phyloP scores from a whole-genome alignment of 805 yeast species.

The Candida sakaeoensis region DNA sequence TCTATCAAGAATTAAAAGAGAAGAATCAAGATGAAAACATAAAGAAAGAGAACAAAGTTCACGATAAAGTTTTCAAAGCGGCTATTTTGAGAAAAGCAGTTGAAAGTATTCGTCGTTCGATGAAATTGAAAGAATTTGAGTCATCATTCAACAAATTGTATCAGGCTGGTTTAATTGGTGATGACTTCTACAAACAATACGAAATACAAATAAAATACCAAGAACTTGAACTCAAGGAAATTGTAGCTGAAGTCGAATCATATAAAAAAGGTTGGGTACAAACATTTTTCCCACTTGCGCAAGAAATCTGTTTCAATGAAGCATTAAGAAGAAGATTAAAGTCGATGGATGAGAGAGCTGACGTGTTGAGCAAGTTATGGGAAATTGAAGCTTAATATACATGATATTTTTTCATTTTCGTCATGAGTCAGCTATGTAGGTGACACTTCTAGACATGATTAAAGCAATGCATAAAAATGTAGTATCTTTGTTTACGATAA shows the following conservation, averaged over 20 bases:
- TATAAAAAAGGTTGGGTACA: conserved; percentile 79
- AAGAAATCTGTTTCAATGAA: conserved; percentile 88
- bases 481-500: no score
- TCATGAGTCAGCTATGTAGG: no score
- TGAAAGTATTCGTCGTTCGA: conserved; percentile 79
- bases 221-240: conserved; percentile 75
- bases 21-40: conserved; percentile 37
- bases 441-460: no score
- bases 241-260: conserved; percentile 69
- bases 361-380: conserved; percentile 34
- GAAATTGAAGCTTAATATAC: conserved; percentile 15
- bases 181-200: conserved; percentile 78
- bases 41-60: conserved; percentile 50
- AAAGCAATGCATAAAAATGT: no score
- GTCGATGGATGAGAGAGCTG: conserved; percentile 40
- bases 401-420: no score
- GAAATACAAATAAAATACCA: conserved; percentile 73
- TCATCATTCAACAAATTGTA: conserved; percentile 67
- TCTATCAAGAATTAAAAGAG: conserved; percentile 57
- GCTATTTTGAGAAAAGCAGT: conserved; percentile 63
- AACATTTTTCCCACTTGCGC: conserved; percentile 69
- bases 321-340: conserved; percentile 75
- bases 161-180: conserved; percentile 88
- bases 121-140: conserved; percentile 77
- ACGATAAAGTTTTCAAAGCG: conserved; percentile 70